Evolutionary conservation across 2,329 filamentous ascomycete species (phyloP), one percentile per base, ranked within the genome.

Genomic region (Talaromyces verruculosus): DNA sequence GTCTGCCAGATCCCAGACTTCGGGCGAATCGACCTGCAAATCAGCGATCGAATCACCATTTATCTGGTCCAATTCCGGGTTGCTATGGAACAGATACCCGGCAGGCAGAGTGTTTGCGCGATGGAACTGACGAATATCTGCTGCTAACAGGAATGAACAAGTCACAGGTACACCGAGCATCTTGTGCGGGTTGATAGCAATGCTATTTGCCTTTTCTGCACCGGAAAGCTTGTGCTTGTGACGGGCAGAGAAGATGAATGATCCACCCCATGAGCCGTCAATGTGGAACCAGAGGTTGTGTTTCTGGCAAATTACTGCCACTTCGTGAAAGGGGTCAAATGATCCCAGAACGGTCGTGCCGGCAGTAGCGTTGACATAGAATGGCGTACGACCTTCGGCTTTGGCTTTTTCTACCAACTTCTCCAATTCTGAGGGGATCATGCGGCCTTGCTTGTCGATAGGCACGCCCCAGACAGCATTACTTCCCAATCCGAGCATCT

Each of bases 291-390:
- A 99, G 55, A 98, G 80, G 63, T 87, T 85, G 74, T 92, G 84
- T 67, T 84, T 83, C 69, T 86, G 84, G 79, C 91, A 95, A 19
- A 97, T 83, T 33, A 81, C 81, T 0, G 89, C 84, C 68, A 97
- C 89, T 2, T 84, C 85, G 13, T 83, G 77, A 71, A 97, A 89
- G 0, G 91, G 91, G 73, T 97, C 94, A 75, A 90, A 99, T 0
- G 91, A 92, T 17, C 95, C 95, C 68, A 94, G 83, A 1, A 98
- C 94, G 0, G 95, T 99, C 0, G 94, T 97, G 19, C 95, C 95
- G 0, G 95, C 94, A 0, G 95, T 98, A 5, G 93, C 91, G 75
- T 97, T 98, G 75, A 98, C 91, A 79, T 96, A 97, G 68, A 99
- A 90, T 0, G 95, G 94, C 0, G 91, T 95, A 74, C 89, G 87